Conservation (phyloP, 2,329 filamentous ascomycete genomes). For the Talaromyces funiculosus region DNA sequence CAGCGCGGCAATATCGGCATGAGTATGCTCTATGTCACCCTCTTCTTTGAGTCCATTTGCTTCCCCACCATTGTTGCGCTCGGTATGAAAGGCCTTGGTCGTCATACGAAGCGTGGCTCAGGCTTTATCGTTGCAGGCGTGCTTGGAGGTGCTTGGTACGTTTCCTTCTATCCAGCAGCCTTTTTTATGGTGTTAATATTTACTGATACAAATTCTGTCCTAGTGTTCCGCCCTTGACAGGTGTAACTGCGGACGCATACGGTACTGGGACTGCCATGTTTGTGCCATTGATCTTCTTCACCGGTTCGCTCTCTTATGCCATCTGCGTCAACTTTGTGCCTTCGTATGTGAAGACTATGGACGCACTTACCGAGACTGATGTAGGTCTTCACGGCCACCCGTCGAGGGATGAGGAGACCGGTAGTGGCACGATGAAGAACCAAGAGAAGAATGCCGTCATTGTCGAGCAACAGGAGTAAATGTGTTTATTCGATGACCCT, state of each 20-base stretch:
- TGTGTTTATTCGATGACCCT: not conserved
- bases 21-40: slow-evolving; percentile 26
- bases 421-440: not conserved
- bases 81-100: slow-evolving; percentile 67
- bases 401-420: not conserved
- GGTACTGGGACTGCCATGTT: slow-evolving; percentile 59
- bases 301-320: slow-evolving; percentile 53
- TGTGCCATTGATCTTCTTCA: slow-evolving; percentile 59
- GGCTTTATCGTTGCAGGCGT: slow-evolving; percentile 65
- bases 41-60: slow-evolving; percentile 38
- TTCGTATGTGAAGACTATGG: slow-evolving; percentile 57
- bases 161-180: slow-evolving; percentile 28
- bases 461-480: not conserved
- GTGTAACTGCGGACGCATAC: slow-evolving; percentile 62
- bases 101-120: slow-evolving; percentile 66
- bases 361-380: slow-evolving; percentile 47
- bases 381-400: slow-evolving; percentile 30
- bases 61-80: slow-evolving; percentile 74
- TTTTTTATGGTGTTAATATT: not conserved
- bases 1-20: slow-evolving; percentile 37
- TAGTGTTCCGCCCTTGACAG: slow-evolving; percentile 57
- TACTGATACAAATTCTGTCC: not conserved
- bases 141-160: slow-evolving; percentile 60
- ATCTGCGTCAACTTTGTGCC: slow-evolving; percentile 62
- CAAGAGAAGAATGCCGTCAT: not conserved